Evolutionary conservation across 768 basidiomycete species (phyloP).

Genomic region (Ramaria rubella): DNA sequence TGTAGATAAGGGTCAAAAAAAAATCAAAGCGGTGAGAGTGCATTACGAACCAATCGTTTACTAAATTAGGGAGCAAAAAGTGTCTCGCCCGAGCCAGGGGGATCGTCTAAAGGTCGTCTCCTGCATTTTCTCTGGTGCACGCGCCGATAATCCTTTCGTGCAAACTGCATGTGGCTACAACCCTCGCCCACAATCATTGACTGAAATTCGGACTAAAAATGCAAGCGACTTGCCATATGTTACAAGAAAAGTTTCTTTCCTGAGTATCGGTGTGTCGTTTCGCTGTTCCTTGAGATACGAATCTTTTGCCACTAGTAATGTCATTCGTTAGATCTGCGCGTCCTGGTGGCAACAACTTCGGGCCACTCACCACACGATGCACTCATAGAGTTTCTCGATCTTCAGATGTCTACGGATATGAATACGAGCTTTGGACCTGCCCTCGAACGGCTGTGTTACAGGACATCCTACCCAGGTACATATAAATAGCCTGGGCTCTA

Average conservation of each 20-base stretch:
- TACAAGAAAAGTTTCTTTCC: not conserved
- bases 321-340: not conserved
- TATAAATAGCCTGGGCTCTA: not conserved
- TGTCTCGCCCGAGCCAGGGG: not conserved
- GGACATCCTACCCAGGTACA: not conserved
- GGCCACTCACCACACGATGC: not conserved
- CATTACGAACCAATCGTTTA: not conserved
- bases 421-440: not conserved
- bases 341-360: not conserved
- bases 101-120: not conserved
- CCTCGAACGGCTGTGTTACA: not conserved
- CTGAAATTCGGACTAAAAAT: not conserved
- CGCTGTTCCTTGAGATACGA: not conserved
- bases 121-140: not conserved
- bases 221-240: not conserved
- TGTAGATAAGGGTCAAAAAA: too few relatives aligned
- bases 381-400: not conserved
- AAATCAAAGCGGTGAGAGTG: not conserved
- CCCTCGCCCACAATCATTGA: too few relatives aligned
- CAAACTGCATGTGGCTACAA: not conserved
- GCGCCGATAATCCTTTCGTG: not conserved
- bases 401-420: not conserved
- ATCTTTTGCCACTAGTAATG: not conserved
- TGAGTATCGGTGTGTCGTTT: constrained; percentile 1
- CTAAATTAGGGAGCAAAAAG: not conserved